Base-by-base conservation (phyloP, 2,329 filamentous ascomycete species). In the Elsinoe ampelina region DNA sequence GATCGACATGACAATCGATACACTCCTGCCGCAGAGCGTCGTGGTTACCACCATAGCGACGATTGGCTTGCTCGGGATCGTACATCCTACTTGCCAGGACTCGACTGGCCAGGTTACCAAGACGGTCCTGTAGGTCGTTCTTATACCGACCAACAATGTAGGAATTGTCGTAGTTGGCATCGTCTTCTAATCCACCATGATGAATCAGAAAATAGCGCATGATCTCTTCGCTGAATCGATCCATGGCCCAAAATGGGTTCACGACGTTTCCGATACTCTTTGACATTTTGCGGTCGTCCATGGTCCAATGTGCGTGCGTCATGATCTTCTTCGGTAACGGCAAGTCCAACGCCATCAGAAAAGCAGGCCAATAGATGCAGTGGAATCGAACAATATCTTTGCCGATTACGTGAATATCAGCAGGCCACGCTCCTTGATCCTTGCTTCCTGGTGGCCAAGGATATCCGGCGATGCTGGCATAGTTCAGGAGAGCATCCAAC, bases 341-440 rank as follows among this genome's bases (percentile, higher is more conserved):
- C 3, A 97, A 77, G 54, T 85, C 84, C 12, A 96, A 76, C 1
- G 93, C 92, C 79, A 98, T 86, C 13, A 98, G 82, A 63, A 98
- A 86, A 2, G 93, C 93, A 0, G 93, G 93, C 93, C 95, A 98
- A 76, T 98, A 98, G 48, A 98, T 85, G 70, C 89, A 92, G 69
- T 98, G 95, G 71, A 98, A 98, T 15, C 90, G 86, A 58, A 95
- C 77, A 62, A 98, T 98, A 69, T 98, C 93, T 72, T 98, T 98
- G 50, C 93, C 93, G 57, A 98, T 85, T 22, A 98, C 83, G 45
- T 98, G 93, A 15, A 93, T 79, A 69, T 98, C 85, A 7, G 89
- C 89, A 3, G 93, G 93, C 92, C 93, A 98, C 20, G 87, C 83
- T 51, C 80, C 79, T 17, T 73, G 74, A 12, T 76, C 70, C 59